These are phyloP conservation scores for Talaromyces trachyspermus DNA, from an alignment of 495 filamentous ascomycete genomes.

Conservation along the genomic window DNA sequence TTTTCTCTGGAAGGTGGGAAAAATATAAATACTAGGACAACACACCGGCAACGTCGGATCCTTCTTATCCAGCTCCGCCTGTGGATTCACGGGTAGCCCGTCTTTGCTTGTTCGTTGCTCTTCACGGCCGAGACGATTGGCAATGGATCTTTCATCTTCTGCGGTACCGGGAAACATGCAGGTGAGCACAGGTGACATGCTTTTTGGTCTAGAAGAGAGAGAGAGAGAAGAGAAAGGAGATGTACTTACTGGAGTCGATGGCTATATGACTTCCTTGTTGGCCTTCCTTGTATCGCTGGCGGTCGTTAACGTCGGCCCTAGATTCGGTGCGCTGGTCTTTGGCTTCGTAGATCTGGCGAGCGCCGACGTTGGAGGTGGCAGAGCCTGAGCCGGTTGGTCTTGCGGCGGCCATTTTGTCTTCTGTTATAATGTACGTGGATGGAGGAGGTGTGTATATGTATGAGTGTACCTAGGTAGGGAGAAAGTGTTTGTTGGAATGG, in stretches of 20 bases:
- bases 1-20: neutral
- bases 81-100: slow-evolving; percentile 32
- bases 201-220: neutral
- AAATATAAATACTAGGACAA: slow-evolving; percentile 1
- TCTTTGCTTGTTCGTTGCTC: slow-evolving; percentile 39
- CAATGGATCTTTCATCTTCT: slow-evolving; percentile 78
- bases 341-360: slow-evolving; percentile 46
- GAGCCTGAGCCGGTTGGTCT: slow-evolving; percentile 11
- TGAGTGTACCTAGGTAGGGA: neutral
- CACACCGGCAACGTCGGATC: slow-evolving; percentile 64
- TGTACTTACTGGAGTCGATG: slow-evolving; percentile 59
- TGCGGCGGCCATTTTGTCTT: neutral
- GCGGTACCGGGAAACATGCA: neutral
- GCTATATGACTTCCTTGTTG: slow-evolving; percentile 55
- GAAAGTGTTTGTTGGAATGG: neutral
- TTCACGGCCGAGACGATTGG: slow-evolving; percentile 65
- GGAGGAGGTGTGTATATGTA: neutral
- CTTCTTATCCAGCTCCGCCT: slow-evolving; percentile 52
- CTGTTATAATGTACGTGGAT: too few species aligned
- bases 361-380: slow-evolving; percentile 47
- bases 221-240: slow-evolving; percentile 2
- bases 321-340: slow-evolving; percentile 66
- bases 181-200: neutral
- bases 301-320: slow-evolving; percentile 45
- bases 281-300: slow-evolving; percentile 60